Percentiles rank a stretch among this genome's conserved stretches.
Conservation (phyloP, 2,329 filamentous ascomycete species). For the Fusarium neocosmosporiellum region DNA sequence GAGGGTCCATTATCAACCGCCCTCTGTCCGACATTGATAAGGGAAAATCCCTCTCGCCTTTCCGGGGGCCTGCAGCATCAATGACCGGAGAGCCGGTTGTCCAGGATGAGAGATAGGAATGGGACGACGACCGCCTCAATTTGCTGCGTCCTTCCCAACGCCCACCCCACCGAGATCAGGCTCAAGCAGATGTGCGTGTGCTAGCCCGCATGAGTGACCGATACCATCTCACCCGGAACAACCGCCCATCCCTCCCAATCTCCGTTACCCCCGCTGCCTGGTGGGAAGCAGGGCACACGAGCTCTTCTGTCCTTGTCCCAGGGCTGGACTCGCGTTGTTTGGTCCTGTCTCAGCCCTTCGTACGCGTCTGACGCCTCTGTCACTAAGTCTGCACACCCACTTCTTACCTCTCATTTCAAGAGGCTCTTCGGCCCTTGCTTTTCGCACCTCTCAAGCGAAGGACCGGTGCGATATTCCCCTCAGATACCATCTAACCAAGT, state of each 20-base stretch:
- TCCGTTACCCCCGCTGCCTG: conserved; percentile 17
- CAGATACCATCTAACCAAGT: not conserved
- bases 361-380: conserved; percentile 15
- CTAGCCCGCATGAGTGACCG: conserved; percentile 19
- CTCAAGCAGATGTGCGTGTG: conserved; percentile 8
- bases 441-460: not conserved
- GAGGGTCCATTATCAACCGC: not conserved
- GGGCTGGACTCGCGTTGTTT: conserved; percentile 12
- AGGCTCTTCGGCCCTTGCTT: conserved; percentile 28
- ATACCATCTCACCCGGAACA: conserved; percentile 8
- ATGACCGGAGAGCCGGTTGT: not conserved
- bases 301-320: conserved; percentile 1
- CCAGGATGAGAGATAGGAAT: not conserved
- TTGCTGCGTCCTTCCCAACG: not conserved
- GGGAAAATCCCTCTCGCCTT: not conserved
- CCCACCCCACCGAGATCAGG: conserved; percentile 7
- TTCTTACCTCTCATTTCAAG: conserved; percentile 10
- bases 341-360: conserved; percentile 28
- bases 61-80: not conserved
- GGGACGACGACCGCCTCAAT: not conserved
- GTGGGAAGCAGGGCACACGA: conserved; percentile 7
- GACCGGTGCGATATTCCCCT: conserved; percentile 12
- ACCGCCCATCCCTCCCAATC: conserved; percentile 14
- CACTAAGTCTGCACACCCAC: conserved; percentile 10
- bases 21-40: not conserved